These are phyloP conservation scores for Boeremia exigua DNA, from an alignment of 2,329 filamentous ascomycete genomes.

Conservation along the genomic window DNA sequence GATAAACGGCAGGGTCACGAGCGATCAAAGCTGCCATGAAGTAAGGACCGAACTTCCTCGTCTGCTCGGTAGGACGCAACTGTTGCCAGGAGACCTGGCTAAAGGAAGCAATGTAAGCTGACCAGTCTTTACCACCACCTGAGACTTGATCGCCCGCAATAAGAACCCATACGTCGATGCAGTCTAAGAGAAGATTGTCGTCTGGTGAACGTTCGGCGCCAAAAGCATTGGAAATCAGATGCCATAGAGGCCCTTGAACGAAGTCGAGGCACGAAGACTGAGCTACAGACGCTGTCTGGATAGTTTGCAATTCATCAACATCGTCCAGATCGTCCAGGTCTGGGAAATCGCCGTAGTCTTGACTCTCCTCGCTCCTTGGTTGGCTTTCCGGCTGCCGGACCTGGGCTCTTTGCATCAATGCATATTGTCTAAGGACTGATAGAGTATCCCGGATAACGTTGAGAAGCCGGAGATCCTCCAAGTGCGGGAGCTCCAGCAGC, in stretches of 20 bases:
- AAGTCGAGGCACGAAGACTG: slow-evolving; percentile 42
- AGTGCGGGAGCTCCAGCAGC: slow-evolving; percentile 60
- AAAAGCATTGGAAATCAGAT: slow-evolving; percentile 66
- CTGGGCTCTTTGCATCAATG: slow-evolving; percentile 19
- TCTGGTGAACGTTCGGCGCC: slow-evolving; percentile 62
- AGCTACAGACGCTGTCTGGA: not conserved
- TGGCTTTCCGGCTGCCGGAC: slow-evolving; percentile 40
- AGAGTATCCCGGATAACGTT: slow-evolving; percentile 58
- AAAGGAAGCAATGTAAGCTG: slow-evolving; percentile 62
- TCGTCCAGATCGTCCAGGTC: slow-evolving; percentile 61
- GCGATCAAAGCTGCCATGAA: slow-evolving; percentile 51
- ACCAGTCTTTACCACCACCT: slow-evolving; percentile 57
- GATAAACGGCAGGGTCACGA: slow-evolving; percentile 49
- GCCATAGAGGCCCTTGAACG: slow-evolving; percentile 58
- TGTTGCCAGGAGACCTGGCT: slow-evolving; percentile 58
- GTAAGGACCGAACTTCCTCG: slow-evolving; percentile 53
- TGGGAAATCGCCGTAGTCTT: slow-evolving; percentile 67
- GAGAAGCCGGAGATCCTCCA: slow-evolving; percentile 53
- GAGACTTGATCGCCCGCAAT: slow-evolving; percentile 57
- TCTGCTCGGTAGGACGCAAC: slow-evolving; percentile 54
- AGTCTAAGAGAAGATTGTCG: slow-evolving; percentile 59
- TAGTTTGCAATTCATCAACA: slow-evolving; percentile 32
- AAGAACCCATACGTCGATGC: slow-evolving; percentile 62
- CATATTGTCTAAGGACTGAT: slow-evolving; percentile 54
- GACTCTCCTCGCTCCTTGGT: slow-evolving; percentile 62